Base-by-base conservation (phyloP, 352 stramenopile genomes). In the Aphanomyces astaci region DNA sequence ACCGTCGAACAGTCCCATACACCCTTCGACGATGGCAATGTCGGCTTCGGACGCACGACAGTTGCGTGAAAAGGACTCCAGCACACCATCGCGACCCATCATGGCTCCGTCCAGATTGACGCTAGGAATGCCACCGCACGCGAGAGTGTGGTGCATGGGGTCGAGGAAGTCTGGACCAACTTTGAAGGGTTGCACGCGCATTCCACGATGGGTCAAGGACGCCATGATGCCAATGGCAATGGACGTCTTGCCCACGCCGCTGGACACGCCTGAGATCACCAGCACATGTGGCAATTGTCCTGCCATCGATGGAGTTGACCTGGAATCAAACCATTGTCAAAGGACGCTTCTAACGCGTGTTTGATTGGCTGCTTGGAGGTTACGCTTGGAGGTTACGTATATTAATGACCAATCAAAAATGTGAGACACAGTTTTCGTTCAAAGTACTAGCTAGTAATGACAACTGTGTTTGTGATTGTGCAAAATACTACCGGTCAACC, bases 181-280 rank as follows among this genome's bases (percentile, higher is more conserved):
- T 48, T 68, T 68, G 39, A 68, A 68, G 9, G 62, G 48, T 27
- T 68, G 62, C 11, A 68, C 62, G 51, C 62, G 62, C 31, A 68
- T 4, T 2, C 62, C 62, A n/a, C 51, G 46, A 22, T 49, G 25
- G 22, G 62, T 51, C 4, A 68, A 28, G 17, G 62, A 43, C 27
- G 62, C 43, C 62, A 68, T 68, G 62, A 68, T 60, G 13, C 62
- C 62, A 27, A 68, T 36, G 19, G 62, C 43, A n/a, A 68, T 11
- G 17, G 62, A 60, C n/a, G 62, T 68, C 43, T 68, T 68, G 9
- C 62, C 62, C 13, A 68, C 62, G 30, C 62, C 62, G 32, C 62
- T 68, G n/a, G 62, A 68, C n/a, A 68, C 62, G 32, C 62, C 62
- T 4, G 62, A 46, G 31, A 68, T 27, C n/a, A 68, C 62, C 7